A percentile compares a stretch with the other conserved stretches of the same genome.
Evolutionary conservation across 768 basidiomycete genomes (phyloP).

Genomic region (Phanerochaete sordida): DNA sequence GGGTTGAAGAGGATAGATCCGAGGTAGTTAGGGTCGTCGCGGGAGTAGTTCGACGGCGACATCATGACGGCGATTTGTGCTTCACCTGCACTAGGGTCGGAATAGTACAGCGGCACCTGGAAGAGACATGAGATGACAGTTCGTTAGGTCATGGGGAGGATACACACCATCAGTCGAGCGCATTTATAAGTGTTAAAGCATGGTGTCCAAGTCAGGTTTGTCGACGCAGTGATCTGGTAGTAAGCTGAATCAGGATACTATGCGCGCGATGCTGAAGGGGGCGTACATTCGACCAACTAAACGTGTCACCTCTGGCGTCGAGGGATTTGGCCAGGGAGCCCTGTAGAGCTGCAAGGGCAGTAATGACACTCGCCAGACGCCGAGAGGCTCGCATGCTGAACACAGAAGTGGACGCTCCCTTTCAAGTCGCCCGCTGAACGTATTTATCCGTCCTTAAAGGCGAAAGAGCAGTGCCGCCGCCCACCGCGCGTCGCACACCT

Average conservation of each 20-base stretch:
- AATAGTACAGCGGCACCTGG: slow-evolving; percentile 1
- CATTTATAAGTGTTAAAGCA: slow-evolving; percentile 10
- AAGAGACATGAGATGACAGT: neutral
- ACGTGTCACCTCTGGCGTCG: neutral
- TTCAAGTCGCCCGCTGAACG: too few species aligned
- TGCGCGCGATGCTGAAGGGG: too few species aligned
- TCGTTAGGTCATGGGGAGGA: neutral
- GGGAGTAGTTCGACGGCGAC: slow-evolving; percentile 16
- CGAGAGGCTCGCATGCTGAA: too few species aligned
- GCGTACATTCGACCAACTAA: neutral
- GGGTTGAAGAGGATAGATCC: slow-evolving; percentile 32
- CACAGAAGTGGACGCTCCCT: too few species aligned
- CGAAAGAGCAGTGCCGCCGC: too few species aligned
- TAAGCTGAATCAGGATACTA: neutral
- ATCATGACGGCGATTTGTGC: slow-evolving; percentile 26
- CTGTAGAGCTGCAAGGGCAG: neutral
- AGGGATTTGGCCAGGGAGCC: neutral
- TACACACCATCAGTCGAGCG: slow-evolving; percentile 19
- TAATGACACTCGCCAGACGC: neutral
- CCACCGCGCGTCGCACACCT: too few species aligned
- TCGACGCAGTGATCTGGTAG: slow-evolving; percentile 1
- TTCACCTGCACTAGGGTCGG: slow-evolving; percentile 2
- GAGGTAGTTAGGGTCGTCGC: slow-evolving; percentile 16
- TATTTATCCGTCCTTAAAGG: too few species aligned
- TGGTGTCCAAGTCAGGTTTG: slow-evolving; percentile 1